These are phyloP conservation scores for Euphorbia neoarborescens DNA, from an alignment of 441 rosid species.

Conservation along the genomic window DNA sequence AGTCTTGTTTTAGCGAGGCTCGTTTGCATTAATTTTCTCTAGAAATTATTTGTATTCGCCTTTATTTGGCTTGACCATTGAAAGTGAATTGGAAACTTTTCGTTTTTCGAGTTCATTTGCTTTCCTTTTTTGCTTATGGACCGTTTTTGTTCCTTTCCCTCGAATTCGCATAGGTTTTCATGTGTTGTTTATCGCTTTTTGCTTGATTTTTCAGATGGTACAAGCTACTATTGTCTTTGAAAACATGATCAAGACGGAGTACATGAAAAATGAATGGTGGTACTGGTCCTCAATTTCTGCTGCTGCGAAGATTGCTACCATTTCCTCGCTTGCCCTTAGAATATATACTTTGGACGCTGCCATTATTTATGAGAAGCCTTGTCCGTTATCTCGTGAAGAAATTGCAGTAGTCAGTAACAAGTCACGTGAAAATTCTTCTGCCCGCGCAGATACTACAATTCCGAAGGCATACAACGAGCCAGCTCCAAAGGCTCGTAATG, in stretches of 20 bases:
- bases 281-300: slow-evolving; percentile 49
- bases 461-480: slow-evolving; percentile 17
- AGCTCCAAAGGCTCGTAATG: slow-evolving; percentile 17
- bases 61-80: not conserved
- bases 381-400: slow-evolving; percentile 18
- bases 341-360: slow-evolving; percentile 48
- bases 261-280: slow-evolving; percentile 49
- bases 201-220: slow-evolving; percentile 39
- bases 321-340: slow-evolving; percentile 46
- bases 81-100: too few species aligned
- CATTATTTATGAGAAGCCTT: slow-evolving; percentile 33
- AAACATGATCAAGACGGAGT: slow-evolving; percentile 46
- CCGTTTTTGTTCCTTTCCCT: not conserved
- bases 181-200: not conserved
- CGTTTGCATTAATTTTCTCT: not conserved
- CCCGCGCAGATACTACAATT: slow-evolving; percentile 11
- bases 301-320: slow-evolving; percentile 38
- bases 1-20: too few species aligned
- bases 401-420: slow-evolving; percentile 12
- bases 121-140: not conserved
- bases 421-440: slow-evolving; percentile 9
- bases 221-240: slow-evolving; percentile 45
- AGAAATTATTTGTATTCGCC: not conserved
- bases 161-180: not conserved
- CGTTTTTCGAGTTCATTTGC: not conserved